Evolutionary conservation across 495 filamentous ascomycete species (phyloP).

Genomic region (Aspergillus nanangensis): DNA sequence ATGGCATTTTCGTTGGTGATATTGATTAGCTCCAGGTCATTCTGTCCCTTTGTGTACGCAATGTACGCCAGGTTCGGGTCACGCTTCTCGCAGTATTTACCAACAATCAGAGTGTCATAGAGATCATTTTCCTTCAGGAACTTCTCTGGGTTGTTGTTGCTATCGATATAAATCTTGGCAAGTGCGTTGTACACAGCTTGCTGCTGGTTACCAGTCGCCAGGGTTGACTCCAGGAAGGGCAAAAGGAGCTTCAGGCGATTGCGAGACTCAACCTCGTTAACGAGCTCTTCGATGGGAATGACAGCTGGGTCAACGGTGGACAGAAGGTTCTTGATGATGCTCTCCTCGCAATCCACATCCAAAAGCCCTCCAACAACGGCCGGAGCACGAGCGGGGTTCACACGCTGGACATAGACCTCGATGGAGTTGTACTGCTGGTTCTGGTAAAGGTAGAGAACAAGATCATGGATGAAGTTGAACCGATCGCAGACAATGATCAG

Average conservation of each 20-base stretch:
- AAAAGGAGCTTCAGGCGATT: constrained; percentile 95
- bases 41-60: constrained; percentile 93
- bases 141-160: constrained; percentile 97
- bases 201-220: constrained; percentile 91
- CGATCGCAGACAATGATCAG: constrained; percentile 98
- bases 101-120: constrained; percentile 88
- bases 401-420: constrained; percentile 97
- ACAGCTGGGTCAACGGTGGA: constrained; percentile 75
- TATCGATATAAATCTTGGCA: constrained; percentile 99
- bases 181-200: constrained; percentile 97
- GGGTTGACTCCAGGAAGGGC: constrained; percentile 91
- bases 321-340: constrained; percentile 91
- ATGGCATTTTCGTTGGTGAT: constrained; percentile 99
- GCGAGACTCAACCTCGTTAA: constrained; percentile 87
- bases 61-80: constrained; percentile 97
- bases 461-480: constrained; percentile 96
- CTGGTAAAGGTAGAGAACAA: constrained; percentile 96
- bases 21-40: constrained; percentile 93
- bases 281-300: constrained; percentile 94
- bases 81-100: constrained; percentile 98
- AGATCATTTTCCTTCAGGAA: constrained; percentile 98
- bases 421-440: constrained; percentile 99
- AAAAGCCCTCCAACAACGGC: constrained; percentile 93
- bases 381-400: constrained; percentile 91
- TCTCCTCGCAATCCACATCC: constrained; percentile 96